Conservation (phyloP, 495 filamentous ascomycete genomes). For the Paragyromitra xinjiangensis region DNA sequence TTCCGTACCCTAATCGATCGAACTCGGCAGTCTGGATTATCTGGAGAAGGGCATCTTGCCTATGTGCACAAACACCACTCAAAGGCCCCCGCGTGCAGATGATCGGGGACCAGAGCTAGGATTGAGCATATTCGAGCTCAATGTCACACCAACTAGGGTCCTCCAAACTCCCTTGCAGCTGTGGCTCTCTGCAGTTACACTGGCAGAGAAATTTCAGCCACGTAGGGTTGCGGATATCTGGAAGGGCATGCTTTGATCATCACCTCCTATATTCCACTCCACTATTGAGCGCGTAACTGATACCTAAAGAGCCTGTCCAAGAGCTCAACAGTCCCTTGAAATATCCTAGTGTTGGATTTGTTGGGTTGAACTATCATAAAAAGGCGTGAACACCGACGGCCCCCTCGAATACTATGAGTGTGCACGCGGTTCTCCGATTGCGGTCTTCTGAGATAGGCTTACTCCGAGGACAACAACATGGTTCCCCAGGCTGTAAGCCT, state of each 20-base stretch:
- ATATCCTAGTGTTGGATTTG: too few species aligned
- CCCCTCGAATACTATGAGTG: too few species aligned
- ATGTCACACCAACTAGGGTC: background rate
- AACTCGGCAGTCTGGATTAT: background rate
- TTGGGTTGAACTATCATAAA: too few species aligned
- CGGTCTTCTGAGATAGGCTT: background rate
- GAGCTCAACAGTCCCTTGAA: too few species aligned
- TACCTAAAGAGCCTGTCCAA: too few species aligned
- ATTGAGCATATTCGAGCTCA: slow-evolving; percentile 8
- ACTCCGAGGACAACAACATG: too few species aligned
- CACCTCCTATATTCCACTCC: too few species aligned
- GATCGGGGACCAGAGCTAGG: background rate
- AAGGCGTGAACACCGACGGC: too few species aligned
- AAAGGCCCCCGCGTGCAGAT: background rate
- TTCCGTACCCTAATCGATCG: background rate
- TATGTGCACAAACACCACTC: background rate
- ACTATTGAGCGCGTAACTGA: too few species aligned
- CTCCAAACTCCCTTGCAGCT: background rate
- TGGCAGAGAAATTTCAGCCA: background rate
- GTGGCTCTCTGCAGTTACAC: background rate
- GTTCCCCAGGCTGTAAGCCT: background rate
- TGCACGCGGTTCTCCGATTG: too few species aligned
- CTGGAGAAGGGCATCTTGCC: background rate
- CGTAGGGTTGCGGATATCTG: background rate
- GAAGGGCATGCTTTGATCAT: background rate